Base-by-base conservation (phyloP, 2,329 filamentous ascomycete species). In the Aschersonia sp. region DNA sequence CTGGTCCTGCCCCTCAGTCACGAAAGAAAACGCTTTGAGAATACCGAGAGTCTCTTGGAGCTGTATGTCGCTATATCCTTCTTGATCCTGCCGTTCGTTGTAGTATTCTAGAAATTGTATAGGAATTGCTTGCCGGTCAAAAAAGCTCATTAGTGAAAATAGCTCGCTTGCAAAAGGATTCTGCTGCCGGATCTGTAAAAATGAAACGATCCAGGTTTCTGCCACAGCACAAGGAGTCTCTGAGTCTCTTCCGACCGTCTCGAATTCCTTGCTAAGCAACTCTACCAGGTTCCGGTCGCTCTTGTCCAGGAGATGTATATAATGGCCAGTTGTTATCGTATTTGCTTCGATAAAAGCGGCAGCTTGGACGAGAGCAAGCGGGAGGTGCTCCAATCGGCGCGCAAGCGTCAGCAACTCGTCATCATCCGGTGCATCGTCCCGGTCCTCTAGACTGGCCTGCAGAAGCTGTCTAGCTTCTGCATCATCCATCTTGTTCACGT, bases 141-240 rank as follows among this genome's bases (percentile, higher is more conserved):
- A 46, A 42, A 60, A 58, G 30, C 53, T 58, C 14, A 64, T 58
- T 29, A 60, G 62, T 29, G 48, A 52, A 0, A 64, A 52, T 43
- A 58, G 63, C 5, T 57, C 8, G 11, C 53, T 55, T 1, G 63
- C 61, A 1, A 59, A 53, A 5, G 50, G 48, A 6, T 55, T 37
- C 22, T 60, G 41, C 22, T 50, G 35, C 2, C 30, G 47, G 8
- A 66, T 62, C 4, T 64, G 54, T 0, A 53, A 11, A 45, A 65
- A 67, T 0, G 62, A 63, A 2, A 65, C 60, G 1, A 61, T 51
- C 62, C 59, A 66, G 0, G 62, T 65, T 2, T 54, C 58, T 2
- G 57, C 56, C 0, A 66, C 48, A 0, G 60, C 54, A 44, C 47
- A 12, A 2, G 49, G 53, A 4, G 30, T 46, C 6, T 49, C 44